phyloP scores from a whole-genome alignment of 306 rosid genomes.

The Pyrus bretschneideri region DNA sequence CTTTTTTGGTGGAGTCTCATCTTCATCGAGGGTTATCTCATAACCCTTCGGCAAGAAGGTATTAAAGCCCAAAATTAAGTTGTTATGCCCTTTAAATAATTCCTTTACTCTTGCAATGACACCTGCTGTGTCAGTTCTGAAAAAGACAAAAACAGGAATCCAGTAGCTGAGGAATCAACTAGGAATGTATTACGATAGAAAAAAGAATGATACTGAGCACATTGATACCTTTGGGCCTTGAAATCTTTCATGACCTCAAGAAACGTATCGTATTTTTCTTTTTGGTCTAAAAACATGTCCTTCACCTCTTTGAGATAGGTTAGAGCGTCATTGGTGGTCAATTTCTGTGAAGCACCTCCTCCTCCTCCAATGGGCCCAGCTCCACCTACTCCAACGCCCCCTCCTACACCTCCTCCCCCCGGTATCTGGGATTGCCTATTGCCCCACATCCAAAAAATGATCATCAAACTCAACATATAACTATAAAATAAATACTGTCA shows the following conservation, averaged over 20 bases:
- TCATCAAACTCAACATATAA: constrained; percentile 15
- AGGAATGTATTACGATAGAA: constrained; percentile 2
- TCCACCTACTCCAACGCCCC: constrained; percentile 16
- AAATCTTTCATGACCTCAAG: constrained; percentile 96
- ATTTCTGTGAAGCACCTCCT: constrained; percentile 51
- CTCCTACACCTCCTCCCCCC: constrained; percentile 39
- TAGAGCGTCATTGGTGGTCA: constrained; percentile 74
- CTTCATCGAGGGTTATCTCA: constrained; percentile 88
- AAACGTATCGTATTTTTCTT: constrained; percentile 72
- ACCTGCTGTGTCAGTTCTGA: constrained; percentile 86
- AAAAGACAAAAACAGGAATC: constrained; percentile 20
- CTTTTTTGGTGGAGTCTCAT: constrained; percentile 73
- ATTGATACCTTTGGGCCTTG: constrained; percentile 82
- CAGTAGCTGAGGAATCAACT: constrained; percentile 8
- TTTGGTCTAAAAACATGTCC: constrained; percentile 79
- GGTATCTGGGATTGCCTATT: constrained; percentile 55
- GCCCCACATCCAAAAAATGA: constrained; percentile 34
- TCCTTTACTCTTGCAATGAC: constrained; percentile 96
- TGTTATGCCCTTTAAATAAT: constrained; percentile 82
- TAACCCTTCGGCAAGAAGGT: constrained; percentile 95
- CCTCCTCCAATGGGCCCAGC: constrained; percentile 32
- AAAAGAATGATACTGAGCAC: not conserved
- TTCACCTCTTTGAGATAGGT: constrained; percentile 81
- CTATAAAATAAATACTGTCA: not conserved
- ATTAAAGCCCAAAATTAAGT: constrained; percentile 92